phyloP scores from a whole-genome alignment of 2,329 filamentous ascomycete genomes.

The Cyphellophora europaea region DNA sequence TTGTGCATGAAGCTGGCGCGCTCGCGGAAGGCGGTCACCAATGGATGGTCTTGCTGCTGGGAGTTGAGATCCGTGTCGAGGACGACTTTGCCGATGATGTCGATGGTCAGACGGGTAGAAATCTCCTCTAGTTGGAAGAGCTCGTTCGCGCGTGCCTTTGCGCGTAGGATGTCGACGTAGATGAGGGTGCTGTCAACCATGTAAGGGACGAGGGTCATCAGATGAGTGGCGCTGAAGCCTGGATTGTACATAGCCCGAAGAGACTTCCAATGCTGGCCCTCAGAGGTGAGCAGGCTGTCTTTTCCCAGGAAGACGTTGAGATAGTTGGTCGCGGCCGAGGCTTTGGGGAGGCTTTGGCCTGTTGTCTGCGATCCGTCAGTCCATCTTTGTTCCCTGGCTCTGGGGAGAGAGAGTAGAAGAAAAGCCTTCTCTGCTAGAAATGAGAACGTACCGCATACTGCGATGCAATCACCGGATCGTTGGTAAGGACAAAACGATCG shows the following conservation, averaged over 20 bases:
- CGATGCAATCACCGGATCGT: constrained; percentile 13
- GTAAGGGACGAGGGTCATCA: constrained; percentile 20
- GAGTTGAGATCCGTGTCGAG: constrained; percentile 19
- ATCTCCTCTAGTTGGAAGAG: constrained; percentile 20
- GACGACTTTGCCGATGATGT: constrained; percentile 23
- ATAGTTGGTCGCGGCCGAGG: constrained; percentile 4
- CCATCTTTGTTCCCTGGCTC: no score
- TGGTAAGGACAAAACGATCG: constrained; percentile 14
- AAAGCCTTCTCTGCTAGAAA: no score
- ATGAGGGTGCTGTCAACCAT: constrained; percentile 20
- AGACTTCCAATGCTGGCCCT: constrained; percentile 21
- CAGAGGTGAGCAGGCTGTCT: constrained; percentile 17
- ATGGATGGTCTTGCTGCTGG: constrained; percentile 16
- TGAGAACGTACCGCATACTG: no score
- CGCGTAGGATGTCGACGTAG: constrained; percentile 19
- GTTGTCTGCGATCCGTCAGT: no score
- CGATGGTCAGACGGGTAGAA: constrained; percentile 22
- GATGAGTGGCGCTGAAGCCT: constrained; percentile 22
- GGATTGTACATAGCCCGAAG: constrained; percentile 24
- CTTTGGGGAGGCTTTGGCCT: constrained; percentile 18
- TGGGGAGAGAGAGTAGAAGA: no score
- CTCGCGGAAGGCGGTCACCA: constrained; percentile 18
- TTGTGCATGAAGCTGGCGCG: constrained; percentile 14
- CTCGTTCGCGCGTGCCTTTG: constrained; percentile 14
- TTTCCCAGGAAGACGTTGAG: constrained; percentile 14